Percentiles rank a stretch among this genome's conserved stretches.
Conservation (phyloP, 164 flowering plant genomes). For the Vitis labrusca region DNA sequence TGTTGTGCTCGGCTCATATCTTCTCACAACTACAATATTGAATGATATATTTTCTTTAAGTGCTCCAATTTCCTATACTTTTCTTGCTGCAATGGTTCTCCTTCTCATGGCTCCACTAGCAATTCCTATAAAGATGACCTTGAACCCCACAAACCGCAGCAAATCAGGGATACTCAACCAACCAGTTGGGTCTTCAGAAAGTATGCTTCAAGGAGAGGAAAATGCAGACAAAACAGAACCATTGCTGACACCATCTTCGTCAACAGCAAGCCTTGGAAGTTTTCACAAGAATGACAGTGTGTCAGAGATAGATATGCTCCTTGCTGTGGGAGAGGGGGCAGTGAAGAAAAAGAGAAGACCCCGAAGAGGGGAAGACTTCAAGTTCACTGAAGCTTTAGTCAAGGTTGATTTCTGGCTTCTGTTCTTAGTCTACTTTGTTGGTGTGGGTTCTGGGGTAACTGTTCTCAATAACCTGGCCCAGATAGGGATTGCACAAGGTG, state of each 20-base stretch:
- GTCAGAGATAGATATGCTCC: slow-evolving; percentile 67
- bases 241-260: slow-evolving; percentile 51
- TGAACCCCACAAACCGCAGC: slow-evolving; percentile 39
- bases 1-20: slow-evolving; percentile 62
- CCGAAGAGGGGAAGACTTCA: slow-evolving; percentile 83
- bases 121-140: slow-evolving; percentile 84
- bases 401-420: slow-evolving; percentile 99
- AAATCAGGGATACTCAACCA: slow-evolving; percentile 24
- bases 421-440: slow-evolving; percentile 74
- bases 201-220: slow-evolving; percentile 28
- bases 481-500: slow-evolving; percentile 75
- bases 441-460: slow-evolving; percentile 92
- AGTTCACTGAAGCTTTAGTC: slow-evolving; percentile 59
- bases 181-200: slow-evolving; percentile 31
- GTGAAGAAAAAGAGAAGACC: slow-evolving; percentile 82
- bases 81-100: slow-evolving; percentile 58
- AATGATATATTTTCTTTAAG: slow-evolving; percentile 38
- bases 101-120: slow-evolving; percentile 85
- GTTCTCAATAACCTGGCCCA: slow-evolving; percentile 92
- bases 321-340: slow-evolving; percentile 93
- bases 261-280: slow-evolving; percentile 52
- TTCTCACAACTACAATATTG: slow-evolving; percentile 63
- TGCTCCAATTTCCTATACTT: slow-evolving; percentile 36
- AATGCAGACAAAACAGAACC: slow-evolving; percentile 41
- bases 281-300: slow-evolving; percentile 46